Evolutionary conservation across 2,329 filamentous ascomycete species (phyloP).

Genomic region (Huntiella savannae): DNA sequence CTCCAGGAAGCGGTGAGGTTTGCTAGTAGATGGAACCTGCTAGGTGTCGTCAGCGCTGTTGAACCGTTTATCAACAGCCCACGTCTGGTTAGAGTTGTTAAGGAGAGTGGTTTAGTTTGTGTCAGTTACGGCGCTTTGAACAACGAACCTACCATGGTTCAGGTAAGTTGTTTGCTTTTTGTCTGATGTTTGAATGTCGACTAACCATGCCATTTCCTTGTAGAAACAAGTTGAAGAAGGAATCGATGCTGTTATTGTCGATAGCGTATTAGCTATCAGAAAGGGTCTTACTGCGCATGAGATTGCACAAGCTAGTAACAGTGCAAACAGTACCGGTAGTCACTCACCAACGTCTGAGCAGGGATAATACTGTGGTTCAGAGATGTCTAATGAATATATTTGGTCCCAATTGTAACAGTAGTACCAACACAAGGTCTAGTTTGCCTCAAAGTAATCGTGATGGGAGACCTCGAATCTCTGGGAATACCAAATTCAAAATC

Average conservation of each 20-base stretch:
- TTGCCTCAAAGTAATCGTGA: too few species aligned
- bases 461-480: too few species aligned
- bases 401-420: too few species aligned
- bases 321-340: slow-evolving; percentile 1
- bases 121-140: slow-evolving; percentile 86
- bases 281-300: slow-evolving; percentile 51
- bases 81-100: slow-evolving; percentile 74
- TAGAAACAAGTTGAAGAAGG: slow-evolving; percentile 82
- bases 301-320: slow-evolving; percentile 4
- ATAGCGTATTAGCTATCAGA: slow-evolving; percentile 80
- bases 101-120: slow-evolving; percentile 83
- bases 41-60: slow-evolving; percentile 78
- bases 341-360: neutral
- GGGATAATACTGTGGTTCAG: too few species aligned
- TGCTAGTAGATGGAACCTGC: slow-evolving; percentile 80
- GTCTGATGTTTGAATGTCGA: neutral
- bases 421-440: too few species aligned
- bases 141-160: slow-evolving; percentile 69
- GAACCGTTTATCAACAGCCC: slow-evolving; percentile 81
- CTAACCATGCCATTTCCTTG: slow-evolving; percentile 12
- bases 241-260: slow-evolving; percentile 94
- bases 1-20: slow-evolving; percentile 93
- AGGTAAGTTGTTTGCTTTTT: slow-evolving; percentile 37
- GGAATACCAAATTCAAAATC: too few species aligned
- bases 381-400: too few species aligned